Base-by-base conservation (phyloP, 2,329 filamentous ascomycete species). In the Penicillium sp. region DNA sequence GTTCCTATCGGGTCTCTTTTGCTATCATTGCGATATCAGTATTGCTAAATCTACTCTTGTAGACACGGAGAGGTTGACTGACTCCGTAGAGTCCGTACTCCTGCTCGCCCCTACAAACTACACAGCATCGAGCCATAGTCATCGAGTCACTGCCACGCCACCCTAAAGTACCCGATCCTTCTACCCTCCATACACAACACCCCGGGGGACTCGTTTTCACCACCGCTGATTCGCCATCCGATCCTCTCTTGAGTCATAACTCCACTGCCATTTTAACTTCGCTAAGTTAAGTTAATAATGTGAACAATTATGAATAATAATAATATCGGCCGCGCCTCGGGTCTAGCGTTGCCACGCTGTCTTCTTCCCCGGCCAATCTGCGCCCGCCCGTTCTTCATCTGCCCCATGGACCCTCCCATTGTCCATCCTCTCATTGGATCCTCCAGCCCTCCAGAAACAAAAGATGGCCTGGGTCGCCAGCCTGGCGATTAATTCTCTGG, bases 341-440 rank as follows among this genome's bases (percentile, higher is more conserved):
- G 24, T 22, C 16, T 40, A 54, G 56, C 56, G 19, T 40, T 54
- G 56, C 50, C 56, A 58, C 56, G 50, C 56, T 58, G 50, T 56
- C 43, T 27, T 56, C 37, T 14, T 14, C 49, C 49, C 49, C 33
- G 18, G 35, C 46, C 37, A 59, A 56, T 56, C 58, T 50, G 31
- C 43, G 31, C 22, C 46, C 24, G 43, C 10, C 11, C 49, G 37
- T 31, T n/a, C 19, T 49, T 24, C 36, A 16, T 24, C 10, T 11
- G 24, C 55, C 50, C 27, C 47, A 46, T 39, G 33, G 36, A 40
- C 52, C 54, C 37, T 51, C 35, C 16, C 9, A 55, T 50, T 52
- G 37, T 31, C 31, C 41, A 27, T 13, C 43, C 37, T 3, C 27
- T 59, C 16, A 65, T 64, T 65, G 63, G 46, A 11, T 49, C n/a